Evolutionary conservation across 2,329 filamentous ascomycete genomes (phyloP).

Genomic region (Arthrobotrys entomopaga): DNA sequence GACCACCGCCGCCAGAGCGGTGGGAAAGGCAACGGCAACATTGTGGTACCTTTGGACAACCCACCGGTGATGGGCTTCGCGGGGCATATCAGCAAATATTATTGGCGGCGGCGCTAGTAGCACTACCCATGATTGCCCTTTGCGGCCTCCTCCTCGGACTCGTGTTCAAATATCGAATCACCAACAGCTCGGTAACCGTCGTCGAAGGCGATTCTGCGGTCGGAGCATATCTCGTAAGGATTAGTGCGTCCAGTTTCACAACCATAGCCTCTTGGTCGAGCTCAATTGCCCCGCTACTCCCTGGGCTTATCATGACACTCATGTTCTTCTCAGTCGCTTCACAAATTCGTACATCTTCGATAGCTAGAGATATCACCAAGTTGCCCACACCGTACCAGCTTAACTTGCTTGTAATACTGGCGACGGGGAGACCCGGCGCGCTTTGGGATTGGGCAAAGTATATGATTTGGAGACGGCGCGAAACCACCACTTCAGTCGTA

Average conservation of each 20-base stretch:
- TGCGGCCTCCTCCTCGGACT: conserved; percentile 26
- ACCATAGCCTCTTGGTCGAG: conserved; percentile 58
- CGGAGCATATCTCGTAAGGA: conserved; percentile 53
- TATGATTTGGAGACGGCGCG: conserved; percentile 35
- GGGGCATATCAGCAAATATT: conserved; percentile 7
- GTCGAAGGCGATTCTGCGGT: conserved; percentile 29
- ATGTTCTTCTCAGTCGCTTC: conserved; percentile 57
- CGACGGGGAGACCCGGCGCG: conserved; percentile 47
- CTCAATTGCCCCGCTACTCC: conserved; percentile 57
- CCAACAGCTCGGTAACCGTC: conserved; percentile 10
- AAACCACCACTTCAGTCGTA: conserved; percentile 38
- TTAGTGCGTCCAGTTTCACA: conserved; percentile 57
- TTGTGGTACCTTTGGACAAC: not conserved
- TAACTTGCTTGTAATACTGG: conserved; percentile 51
- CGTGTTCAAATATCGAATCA: conserved; percentile 25
- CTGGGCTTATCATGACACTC: conserved; percentile 57
- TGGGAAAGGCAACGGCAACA: not conserved
- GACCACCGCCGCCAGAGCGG: not conserved
- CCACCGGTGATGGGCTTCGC: conserved; percentile 1
- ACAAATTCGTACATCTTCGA: conserved; percentile 27
- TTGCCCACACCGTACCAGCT: conserved; percentile 57
- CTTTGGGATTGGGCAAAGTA: conserved; percentile 56
- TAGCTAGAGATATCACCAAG: conserved; percentile 26
- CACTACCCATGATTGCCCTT: conserved; percentile 23
- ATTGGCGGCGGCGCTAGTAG: conserved; percentile 6